Percentiles rank a stretch among this genome's conserved stretches.
These are phyloP conservation scores for Aspergillus cejpii DNA, from an alignment of 2,329 filamentous ascomycete genomes.

Conservation along the genomic window DNA sequence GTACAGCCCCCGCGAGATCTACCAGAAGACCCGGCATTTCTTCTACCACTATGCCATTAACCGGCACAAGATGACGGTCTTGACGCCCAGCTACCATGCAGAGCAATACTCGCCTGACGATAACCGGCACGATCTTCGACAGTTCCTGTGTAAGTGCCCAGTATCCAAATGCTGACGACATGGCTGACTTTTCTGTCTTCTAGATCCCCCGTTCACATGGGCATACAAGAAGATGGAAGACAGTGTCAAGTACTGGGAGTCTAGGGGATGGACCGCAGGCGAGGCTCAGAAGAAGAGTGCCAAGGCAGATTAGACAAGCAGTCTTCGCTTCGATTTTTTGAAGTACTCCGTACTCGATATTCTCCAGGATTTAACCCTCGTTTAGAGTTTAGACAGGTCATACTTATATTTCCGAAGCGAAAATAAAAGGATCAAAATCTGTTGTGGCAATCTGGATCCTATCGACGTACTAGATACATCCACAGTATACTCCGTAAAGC, in stretches of 20 bases:
- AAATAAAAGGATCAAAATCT: background rate
- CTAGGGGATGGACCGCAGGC: conserved; percentile 28
- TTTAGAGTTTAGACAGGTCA: no score
- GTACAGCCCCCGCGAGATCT: conserved; percentile 40
- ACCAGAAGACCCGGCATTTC: conserved; percentile 44
- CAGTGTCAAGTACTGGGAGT: conserved; percentile 41
- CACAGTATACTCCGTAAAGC: background rate
- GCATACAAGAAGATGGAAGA: conserved; percentile 47
- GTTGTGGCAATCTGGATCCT: background rate
- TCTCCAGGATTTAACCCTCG: no score
- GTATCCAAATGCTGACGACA: background rate
- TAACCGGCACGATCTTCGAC: conserved; percentile 53
- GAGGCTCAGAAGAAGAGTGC: conserved; percentile 34
- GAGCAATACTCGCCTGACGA: conserved; percentile 50
- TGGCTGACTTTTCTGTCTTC: background rate
- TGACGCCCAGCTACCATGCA: conserved; percentile 53
- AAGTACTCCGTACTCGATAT: no score
- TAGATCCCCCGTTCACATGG: conserved; percentile 39
- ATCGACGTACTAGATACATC: background rate
- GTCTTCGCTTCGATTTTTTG: no score
- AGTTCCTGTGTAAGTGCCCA: conserved; percentile 48
- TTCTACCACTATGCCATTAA: conserved; percentile 54
- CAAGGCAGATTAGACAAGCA: conserved; percentile 27
- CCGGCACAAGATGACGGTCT: conserved; percentile 57
- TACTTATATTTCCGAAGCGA: no score